phyloP scores from a whole-genome alignment of 2,329 filamentous ascomycete species.

The Bisporella sp. region DNA sequence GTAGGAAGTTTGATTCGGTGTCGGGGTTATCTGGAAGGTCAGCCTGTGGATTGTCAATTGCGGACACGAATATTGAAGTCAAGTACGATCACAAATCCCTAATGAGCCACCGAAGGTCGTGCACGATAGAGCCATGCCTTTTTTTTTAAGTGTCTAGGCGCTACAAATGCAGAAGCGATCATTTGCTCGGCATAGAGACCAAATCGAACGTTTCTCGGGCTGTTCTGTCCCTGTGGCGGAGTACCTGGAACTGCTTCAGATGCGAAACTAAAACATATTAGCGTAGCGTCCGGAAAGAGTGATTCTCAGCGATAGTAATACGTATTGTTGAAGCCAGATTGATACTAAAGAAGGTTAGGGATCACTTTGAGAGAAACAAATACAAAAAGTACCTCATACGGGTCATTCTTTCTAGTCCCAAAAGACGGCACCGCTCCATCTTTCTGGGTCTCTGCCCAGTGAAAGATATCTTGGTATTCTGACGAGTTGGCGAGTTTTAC shows the following conservation, averaged over 20 bases:
- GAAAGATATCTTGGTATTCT: conserved; percentile 44
- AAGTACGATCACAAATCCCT: conserved; percentile 18
- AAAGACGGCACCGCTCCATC: conserved; percentile 48
- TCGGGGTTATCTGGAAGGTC: conserved; percentile 26
- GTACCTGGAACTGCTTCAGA: conserved; percentile 37
- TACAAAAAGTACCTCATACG: conserved; percentile 38
- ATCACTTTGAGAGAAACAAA: conserved; percentile 2
- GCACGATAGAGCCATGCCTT: conserved; percentile 35
- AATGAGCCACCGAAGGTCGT: conserved; percentile 34
- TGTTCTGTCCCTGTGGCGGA: conserved; percentile 35
- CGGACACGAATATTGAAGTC: neutral
- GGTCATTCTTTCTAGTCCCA: conserved; percentile 44
- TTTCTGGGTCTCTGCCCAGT: conserved; percentile 55
- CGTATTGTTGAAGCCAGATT: conserved; percentile 45
- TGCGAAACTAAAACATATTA: conserved; percentile 22
- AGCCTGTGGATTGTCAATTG: conserved; percentile 3
- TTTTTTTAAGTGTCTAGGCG: conserved; percentile 32
- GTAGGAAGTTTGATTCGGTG: conserved; percentile 38
- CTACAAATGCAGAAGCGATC: conserved; percentile 37
- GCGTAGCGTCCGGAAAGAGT: too few species aligned
- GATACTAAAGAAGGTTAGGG: conserved; percentile 33
- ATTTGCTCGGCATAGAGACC: conserved; percentile 39
- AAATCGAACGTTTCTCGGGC: conserved; percentile 33
- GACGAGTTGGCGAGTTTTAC: too few species aligned
- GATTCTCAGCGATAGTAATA: conserved; percentile 1